Base-by-base conservation (phyloP, 2,329 filamentous ascomycete species). In the Ustulina deusta region DNA sequence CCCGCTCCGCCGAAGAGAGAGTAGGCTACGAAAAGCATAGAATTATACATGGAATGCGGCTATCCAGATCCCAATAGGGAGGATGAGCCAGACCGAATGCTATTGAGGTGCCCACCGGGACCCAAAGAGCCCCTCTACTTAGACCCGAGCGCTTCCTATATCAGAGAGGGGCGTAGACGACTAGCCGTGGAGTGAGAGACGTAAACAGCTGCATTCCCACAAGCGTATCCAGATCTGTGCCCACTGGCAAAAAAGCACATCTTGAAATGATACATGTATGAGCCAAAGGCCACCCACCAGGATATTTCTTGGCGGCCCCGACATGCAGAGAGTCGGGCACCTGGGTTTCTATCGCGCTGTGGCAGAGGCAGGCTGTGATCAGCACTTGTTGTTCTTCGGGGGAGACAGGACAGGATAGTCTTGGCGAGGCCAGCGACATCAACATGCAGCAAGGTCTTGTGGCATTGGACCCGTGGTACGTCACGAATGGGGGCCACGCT, bases 301-400 rank as follows among this genome's bases (percentile, higher is more conserved):
- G 79, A 71, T 79, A 81, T 71, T 77, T 81, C 65, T 71, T 71
- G 10, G 65, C 61, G 54, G 29, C 32, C 58, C 72, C 77, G 68
- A 56, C 69, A 32, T 71, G 74, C 58, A 60, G 64, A 34, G 70
- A 66, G 25, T 69, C 51, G 29, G 73, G 72, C 22, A 73, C 72
- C 69, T 78, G 81, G 61, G 82, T 74, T 69, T 84, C 81, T 65
- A 85, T 80, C 44, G 78, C 76, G 36, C 80, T 80, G 55, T 48
- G 40, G 66, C 42, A 54, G 57, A 59, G 25, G 27, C 54, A 51
- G 36, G 15, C 29, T 51, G 57, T 64, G 17, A 27, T 70, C 32
- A 70, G 69, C 61, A 63, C 55, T 25, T n/a, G 25, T 51, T 22
- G 13, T 22, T 52, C 56, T 17, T n/a, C 34, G 15, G 10, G n/a